Evolutionary conservation across 2,329 filamentous ascomycete species (phyloP), one percentile per base, ranked within the genome.

Genomic region (Calycina herbarum): DNA sequence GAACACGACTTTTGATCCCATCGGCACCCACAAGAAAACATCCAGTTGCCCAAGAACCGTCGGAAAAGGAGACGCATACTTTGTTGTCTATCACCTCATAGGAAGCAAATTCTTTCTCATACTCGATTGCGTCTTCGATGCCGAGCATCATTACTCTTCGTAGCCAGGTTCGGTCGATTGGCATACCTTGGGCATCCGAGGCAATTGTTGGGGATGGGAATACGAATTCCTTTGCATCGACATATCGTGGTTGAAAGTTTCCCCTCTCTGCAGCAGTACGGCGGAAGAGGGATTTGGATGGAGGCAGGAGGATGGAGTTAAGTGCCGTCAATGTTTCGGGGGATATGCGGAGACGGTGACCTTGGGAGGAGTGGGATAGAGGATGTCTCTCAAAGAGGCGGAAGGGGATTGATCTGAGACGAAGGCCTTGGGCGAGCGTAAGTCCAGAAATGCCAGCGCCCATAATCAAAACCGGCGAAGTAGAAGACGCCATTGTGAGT

Each of bases 91-190:
- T 59, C 6, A 69, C n/a, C 48, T 72, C 64, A 61, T 70, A 71
- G 20, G 72, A 73, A 24, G 67, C 64, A 45, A 77, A 75, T 48
- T 75, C 72, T 45, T 73, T 76, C 51, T 72, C 73, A 66, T 75
- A 77, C 51, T 74, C 69, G 35, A 77, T 72, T 0, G 67, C 67
- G 42, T 76, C 72, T 15, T 73, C 65, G 24, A 77, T 70, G 1
- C 67, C 67, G 13, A 73, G 62, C 33, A 70, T 66, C 27, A 69
- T 66, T 7, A 77, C 64, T 67, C 70, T 64, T 1, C 74, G 73
- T n/a, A 77, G 68, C 75, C 73, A 76, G 1, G 74, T 66, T 59
- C 75, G 68, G 60, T 77, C 76, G 5, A 76, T 31, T 1, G 74
- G 73, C n/a, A 60, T 60, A 17, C 58, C 29, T 42, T 60, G 58